Evolutionary conservation across 2,329 filamentous ascomycete genomes (phyloP).

Genomic region (Colletotrichum tropicicola): DNA sequence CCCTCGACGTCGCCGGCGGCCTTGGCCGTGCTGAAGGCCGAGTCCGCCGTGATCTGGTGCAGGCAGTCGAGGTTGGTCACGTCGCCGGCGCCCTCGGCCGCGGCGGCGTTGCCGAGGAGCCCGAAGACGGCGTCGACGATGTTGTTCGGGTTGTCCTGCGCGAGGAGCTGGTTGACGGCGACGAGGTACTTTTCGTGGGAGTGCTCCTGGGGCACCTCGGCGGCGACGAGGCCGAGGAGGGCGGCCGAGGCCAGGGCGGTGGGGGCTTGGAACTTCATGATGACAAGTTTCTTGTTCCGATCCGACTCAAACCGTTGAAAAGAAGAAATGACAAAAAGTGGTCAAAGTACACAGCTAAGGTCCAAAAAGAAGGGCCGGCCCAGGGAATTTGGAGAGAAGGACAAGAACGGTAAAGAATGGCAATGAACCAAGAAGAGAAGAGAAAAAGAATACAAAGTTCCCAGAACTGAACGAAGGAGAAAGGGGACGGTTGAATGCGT

Average conservation of each 20-base stretch:
- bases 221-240: conserved; percentile 20
- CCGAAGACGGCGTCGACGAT: conserved; percentile 61
- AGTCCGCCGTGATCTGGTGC: conserved; percentile 66
- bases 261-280: conserved; percentile 31
- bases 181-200: conserved; percentile 60
- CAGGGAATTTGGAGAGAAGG: conserved; percentile 18
- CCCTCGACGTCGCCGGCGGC: conserved; percentile 60
- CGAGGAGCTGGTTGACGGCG: conserved; percentile 52
- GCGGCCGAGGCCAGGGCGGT: conserved; percentile 17
- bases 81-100: conserved; percentile 46
- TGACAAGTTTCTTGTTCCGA: neutral
- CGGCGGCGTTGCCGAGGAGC: conserved; percentile 50
- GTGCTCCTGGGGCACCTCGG: conserved; percentile 66
- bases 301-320: neutral
- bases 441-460: conserved; percentile 26
- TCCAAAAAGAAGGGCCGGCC: conserved; percentile 33
- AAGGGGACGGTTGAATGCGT: conserved; percentile 17
- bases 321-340: neutral
- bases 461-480: conserved; percentile 34
- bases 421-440: conserved; percentile 12
- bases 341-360: neutral
- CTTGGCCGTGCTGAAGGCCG: conserved; percentile 70
- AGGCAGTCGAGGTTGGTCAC: conserved; percentile 61
- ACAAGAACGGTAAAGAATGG: conserved; percentile 9
- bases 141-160: conserved; percentile 61